Evolutionary conservation across 2,329 filamentous ascomycete species (phyloP), one percentile per base, ranked within the genome.

Genomic region (Fusarium burgessii): DNA sequence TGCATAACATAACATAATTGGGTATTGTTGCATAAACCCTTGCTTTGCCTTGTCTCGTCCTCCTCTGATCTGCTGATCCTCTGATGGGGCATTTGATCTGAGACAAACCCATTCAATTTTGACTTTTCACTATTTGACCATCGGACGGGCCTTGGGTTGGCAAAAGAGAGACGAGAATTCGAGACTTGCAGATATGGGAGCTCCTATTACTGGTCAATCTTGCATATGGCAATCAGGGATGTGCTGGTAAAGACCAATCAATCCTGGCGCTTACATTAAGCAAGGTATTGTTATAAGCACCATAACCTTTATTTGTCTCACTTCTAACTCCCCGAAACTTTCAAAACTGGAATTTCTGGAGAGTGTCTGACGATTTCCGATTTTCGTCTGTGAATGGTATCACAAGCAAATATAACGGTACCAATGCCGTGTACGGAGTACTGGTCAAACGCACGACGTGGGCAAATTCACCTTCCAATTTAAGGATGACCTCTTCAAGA

Each of bases 1-100:
- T 68, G 58, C 66, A 61, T 55, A 46, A 35, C 51, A 55, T 25
- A 47, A 47, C 38, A 46, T 59, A 62, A 72, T 68, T 56, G 58
- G 56, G 62, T 62, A 23, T 46, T 59, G 36, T 50, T 58, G 65
- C 65, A 63, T 49, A 46, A 49, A 65, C 69, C 69, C 69, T 70
- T 49, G 63, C 52, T 27, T 56, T 38, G 45, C 62, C 56, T 42
- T 58, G 63, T 57, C 43, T 45, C 36, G 29, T 33, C 38, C 25
- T 12, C 47, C 51, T 55, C 42, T 40, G 36, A 57, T 64, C 41
- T 58, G 63, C 68, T 35, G 52, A 66, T 66, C 35, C 33, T 66
- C n/a, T 36, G 51, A 66, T 25, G 47, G 52, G 40, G 62, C 61
- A 66, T 17, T 51, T 52, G 43, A 33, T 58, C 47, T 52, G 57